A percentile compares a stretch with the other conserved stretches of the same genome.
phyloP scores from a whole-genome alignment of 306 rosid species.

The Notholithocarpus densiflorus region DNA sequence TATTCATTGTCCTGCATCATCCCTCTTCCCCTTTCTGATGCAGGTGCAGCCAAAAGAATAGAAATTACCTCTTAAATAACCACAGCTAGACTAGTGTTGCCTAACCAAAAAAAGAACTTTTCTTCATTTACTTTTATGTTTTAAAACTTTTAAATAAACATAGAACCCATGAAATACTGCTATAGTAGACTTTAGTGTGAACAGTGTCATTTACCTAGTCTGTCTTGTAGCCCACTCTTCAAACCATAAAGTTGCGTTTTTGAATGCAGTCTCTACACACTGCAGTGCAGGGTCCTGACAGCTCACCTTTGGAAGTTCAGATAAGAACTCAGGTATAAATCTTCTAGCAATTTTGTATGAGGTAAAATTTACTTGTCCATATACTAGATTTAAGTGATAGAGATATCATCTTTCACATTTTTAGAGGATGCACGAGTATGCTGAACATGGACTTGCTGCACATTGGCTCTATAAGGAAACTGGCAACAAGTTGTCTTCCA shows the following conservation, averaged over 20 bases:
- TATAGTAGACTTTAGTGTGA: no score
- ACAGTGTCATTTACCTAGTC: no score
- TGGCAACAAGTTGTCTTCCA: constrained; percentile 50
- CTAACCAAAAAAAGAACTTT: background rate
- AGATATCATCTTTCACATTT: constrained; percentile 11
- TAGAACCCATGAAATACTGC: no score
- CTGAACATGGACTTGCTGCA: constrained; percentile 98
- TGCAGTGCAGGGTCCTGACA: constrained; percentile 89
- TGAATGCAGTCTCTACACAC: constrained; percentile 89
- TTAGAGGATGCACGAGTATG: constrained; percentile 95
- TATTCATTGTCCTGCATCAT: background rate
- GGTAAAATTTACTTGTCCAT: constrained; percentile 11
- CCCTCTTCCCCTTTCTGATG: background rate
- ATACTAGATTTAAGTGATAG: constrained; percentile 19
- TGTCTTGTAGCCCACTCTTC: constrained; percentile 7
- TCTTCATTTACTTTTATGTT: no score
- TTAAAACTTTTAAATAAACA: no score
- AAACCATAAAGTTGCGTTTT: constrained; percentile 8
- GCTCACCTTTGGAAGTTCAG: constrained; percentile 95
- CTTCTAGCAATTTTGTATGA: constrained; percentile 3
- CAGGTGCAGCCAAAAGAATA: background rate
- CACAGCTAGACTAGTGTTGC: background rate
- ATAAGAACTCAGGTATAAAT: constrained; percentile 84
- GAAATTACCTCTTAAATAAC: background rate
- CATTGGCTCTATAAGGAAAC: constrained; percentile 99